phyloP scores from a whole-genome alignment of 345 rosid genomes.

The Populus nigra region DNA sequence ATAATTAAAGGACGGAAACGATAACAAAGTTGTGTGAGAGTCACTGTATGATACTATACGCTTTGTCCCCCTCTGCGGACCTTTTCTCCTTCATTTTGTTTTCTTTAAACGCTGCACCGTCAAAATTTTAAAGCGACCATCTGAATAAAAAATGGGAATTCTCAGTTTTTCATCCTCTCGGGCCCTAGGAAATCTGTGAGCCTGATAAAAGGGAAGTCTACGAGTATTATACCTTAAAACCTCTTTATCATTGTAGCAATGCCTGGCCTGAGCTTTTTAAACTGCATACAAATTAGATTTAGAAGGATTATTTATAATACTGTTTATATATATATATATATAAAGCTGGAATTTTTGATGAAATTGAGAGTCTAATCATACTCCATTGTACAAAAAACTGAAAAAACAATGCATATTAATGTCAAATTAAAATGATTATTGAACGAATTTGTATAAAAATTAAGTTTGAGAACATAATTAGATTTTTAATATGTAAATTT shows the following conservation, averaged over 20 bases:
- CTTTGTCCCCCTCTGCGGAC: conserved; percentile 49
- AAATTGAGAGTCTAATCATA: too few species aligned
- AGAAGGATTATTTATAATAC: not conserved
- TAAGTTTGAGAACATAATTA: too few species aligned
- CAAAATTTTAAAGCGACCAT: not conserved
- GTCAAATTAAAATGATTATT: too few species aligned
- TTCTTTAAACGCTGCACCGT: conserved; percentile 8
- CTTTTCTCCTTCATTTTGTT: conserved; percentile 14
- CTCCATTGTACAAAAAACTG: fast-evolving
- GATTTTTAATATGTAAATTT: too few species aligned
- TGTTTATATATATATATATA: too few species aligned
- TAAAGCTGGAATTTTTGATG: too few species aligned
- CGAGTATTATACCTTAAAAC: not conserved
- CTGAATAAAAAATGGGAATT: not conserved
- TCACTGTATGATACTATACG: conserved; percentile 32
- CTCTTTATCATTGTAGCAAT: not conserved
- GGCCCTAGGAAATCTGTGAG: not conserved
- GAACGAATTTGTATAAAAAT: fast-evolving
- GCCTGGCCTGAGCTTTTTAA: not conserved
- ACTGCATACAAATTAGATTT: not conserved
- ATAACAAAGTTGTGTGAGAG: conserved; percentile 25
- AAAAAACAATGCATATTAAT: too few species aligned
- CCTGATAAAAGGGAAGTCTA: not conserved
- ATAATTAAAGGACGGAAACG: not conserved
- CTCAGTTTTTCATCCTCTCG: not conserved